Conservation (phyloP, 768 basidiomycete species). For the Phaeotremella skinneri region DNA sequence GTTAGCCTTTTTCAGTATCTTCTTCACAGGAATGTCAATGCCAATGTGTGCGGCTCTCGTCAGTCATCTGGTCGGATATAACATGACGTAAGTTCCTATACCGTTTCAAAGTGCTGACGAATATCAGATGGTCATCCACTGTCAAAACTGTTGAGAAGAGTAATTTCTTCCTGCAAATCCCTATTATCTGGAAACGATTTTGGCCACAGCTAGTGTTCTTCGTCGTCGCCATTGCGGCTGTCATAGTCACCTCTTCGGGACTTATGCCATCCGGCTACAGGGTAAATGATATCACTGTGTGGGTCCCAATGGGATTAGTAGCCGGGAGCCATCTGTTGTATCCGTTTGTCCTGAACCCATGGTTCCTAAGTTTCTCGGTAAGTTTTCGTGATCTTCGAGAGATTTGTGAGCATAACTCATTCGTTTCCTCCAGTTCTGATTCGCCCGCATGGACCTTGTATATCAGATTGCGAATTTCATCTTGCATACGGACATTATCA, state of each 20-base stretch:
- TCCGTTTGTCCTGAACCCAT: constrained; percentile 77
- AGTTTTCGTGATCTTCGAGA: constrained; percentile 8
- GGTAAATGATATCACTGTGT: constrained; percentile 71
- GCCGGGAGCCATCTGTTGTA: constrained; percentile 40
- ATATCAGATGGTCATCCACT: constrained; percentile 57
- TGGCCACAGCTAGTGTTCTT: constrained; percentile 61
- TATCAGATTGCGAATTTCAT: too few relatives aligned
- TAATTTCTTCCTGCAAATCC: constrained; percentile 88
- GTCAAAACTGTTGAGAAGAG: constrained; percentile 82
- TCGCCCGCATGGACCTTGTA: too few relatives aligned
- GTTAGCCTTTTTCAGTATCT: constrained; percentile 67
- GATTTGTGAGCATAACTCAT: neutral
- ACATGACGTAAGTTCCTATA: constrained; percentile 59
- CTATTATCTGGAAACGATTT: constrained; percentile 76
- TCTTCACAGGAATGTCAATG: constrained; percentile 61
- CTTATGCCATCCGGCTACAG: constrained; percentile 65
- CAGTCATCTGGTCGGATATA: constrained; percentile 62
- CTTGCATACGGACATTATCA: too few relatives aligned
- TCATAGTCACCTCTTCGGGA: constrained; percentile 60
- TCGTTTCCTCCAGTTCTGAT: too few relatives aligned
- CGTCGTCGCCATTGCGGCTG: constrained; percentile 49
- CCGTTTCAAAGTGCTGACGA: neutral
- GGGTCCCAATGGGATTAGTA: constrained; percentile 67
- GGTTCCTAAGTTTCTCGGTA: constrained; percentile 42
- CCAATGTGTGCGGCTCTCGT: constrained; percentile 64